These are phyloP conservation scores for Geosiphon pyriformis DNA, from an alignment of 192 early-diverging fungal genomes.

Conservation along the genomic window DNA sequence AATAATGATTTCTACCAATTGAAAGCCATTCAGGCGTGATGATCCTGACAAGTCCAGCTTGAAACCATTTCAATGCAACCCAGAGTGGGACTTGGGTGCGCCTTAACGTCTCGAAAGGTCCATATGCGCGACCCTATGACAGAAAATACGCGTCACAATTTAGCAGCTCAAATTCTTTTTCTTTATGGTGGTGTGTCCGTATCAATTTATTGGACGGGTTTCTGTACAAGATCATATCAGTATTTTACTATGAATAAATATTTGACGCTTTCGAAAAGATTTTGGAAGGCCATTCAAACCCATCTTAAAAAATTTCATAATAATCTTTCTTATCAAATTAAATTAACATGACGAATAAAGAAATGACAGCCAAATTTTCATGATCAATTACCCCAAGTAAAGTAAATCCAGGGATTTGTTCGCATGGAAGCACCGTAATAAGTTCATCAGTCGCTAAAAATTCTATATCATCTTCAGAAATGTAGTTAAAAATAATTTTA, in stretches of 20 bases:
- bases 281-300: no score
- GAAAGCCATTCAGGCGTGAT: neutral
- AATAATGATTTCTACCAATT: neutral
- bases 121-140: neutral
- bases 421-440: neutral
- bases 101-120: neutral
- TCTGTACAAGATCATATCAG: no score
- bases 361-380: no score
- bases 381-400: neutral
- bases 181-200: no score
- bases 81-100: neutral
- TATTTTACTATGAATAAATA: no score
- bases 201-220: no score
- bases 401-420: neutral
- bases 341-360: neutral
- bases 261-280: no score
- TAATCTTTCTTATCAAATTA: neutral
- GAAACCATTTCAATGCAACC: neutral
- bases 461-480: neutral
- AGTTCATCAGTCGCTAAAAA: neutral
- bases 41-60: neutral
- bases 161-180: no score
- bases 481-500: neutral
- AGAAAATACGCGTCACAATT: no score
- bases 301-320: no score